Conservation (phyloP, 306 rosid species). For the Luffa aegyptiaca region DNA sequence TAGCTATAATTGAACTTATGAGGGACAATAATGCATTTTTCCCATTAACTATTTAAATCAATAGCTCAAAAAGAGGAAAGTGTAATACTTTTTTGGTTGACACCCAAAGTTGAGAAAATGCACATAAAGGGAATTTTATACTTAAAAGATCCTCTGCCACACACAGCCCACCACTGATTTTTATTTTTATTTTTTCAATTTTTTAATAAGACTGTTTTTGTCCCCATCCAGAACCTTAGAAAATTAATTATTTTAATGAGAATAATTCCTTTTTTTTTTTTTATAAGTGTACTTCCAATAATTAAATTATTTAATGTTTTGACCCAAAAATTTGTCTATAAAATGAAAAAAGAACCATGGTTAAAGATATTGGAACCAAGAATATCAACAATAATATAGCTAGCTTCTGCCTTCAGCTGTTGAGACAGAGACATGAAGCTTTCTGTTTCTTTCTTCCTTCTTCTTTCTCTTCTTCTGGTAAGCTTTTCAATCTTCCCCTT, state of each 20-base stretch:
- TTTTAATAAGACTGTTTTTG: neutral
- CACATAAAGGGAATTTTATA: neutral
- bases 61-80: neutral
- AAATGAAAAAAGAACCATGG: neutral
- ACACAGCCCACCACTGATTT: neutral
- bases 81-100: neutral
- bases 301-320: neutral
- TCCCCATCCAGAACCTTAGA: neutral
- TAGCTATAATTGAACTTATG: neutral
- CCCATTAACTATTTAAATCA: neutral
- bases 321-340: conserved; percentile 3
- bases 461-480: conserved; percentile 22
- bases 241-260: neutral
- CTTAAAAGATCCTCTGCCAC: neutral
- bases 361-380: neutral
- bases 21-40: neutral
- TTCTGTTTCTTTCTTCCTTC: neutral
- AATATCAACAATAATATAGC: neutral
- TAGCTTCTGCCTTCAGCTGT: neutral
- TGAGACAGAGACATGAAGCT: conserved; percentile 5
- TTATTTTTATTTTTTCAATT: neutral
- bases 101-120: neutral
- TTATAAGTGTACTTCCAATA: neutral
- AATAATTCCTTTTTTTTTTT: neutral
- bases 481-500: neutral